These are phyloP conservation scores for Murraya paniculata DNA, from an alignment of 345 rosid genomes.

Conservation along the genomic window DNA sequence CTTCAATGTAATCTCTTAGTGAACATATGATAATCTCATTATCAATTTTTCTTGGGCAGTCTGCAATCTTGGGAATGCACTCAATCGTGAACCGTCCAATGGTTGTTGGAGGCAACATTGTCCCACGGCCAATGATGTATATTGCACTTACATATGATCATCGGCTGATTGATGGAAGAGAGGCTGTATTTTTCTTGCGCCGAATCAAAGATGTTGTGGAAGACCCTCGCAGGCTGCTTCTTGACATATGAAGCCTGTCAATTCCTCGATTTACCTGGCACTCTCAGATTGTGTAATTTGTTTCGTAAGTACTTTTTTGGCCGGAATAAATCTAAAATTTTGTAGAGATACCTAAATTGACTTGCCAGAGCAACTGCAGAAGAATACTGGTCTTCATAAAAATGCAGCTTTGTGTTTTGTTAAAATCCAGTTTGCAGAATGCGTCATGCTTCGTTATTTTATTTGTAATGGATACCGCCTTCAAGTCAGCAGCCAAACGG, in stretches of 20 bases:
- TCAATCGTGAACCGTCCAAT: slow-evolving; percentile 74
- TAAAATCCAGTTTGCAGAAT: background rate
- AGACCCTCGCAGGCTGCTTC: slow-evolving; percentile 77
- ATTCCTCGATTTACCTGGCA: background rate
- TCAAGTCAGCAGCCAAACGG: background rate
- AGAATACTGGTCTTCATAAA: background rate
- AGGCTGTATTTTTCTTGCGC: slow-evolving; percentile 79
- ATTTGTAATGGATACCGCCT: no score
- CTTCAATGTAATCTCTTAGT: background rate
- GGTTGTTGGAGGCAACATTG: slow-evolving; percentile 65
- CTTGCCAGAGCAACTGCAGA: background rate
- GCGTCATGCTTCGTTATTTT: background rate
- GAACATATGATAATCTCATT: background rate
- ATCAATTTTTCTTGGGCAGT: slow-evolving; percentile 30
- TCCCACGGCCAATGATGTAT: slow-evolving; percentile 86
- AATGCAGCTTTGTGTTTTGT: background rate
- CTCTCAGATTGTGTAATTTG: background rate
- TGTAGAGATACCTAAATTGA: background rate
- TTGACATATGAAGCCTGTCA: slow-evolving; percentile 39
- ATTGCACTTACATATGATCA: slow-evolving; percentile 79
- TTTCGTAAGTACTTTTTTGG: background rate
- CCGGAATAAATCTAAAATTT: slow-evolving; percentile 13
- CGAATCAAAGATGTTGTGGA: slow-evolving; percentile 83
- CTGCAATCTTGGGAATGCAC: slow-evolving; percentile 87
- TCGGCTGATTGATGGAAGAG: slow-evolving; percentile 86